These are phyloP conservation scores for Strobilomyces dryophilus DNA, from an alignment of 768 basidiomycete species.

Conservation along the genomic window DNA sequence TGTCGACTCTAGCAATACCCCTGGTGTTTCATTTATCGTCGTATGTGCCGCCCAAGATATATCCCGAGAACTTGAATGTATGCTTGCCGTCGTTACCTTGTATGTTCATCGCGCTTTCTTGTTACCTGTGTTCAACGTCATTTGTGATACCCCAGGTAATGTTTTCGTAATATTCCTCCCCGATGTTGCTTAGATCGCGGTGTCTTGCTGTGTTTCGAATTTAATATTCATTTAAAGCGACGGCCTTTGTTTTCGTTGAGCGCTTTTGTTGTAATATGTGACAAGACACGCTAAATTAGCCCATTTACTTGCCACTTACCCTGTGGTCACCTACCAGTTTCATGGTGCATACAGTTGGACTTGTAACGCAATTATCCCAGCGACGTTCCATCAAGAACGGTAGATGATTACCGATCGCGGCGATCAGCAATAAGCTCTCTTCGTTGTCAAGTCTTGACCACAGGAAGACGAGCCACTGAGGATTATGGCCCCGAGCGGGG, in stretches of 20 bases:
- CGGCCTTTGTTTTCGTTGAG: conserved; percentile 4
- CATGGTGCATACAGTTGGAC: no score
- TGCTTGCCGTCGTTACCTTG: conserved; percentile 12
- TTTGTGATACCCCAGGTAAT: conserved; percentile 1
- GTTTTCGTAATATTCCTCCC: background rate
- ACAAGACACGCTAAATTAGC: conserved; percentile 4
- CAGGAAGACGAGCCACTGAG: no score
- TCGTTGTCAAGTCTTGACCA: no score
- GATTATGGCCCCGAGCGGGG: no score
- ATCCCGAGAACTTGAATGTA: conserved; percentile 14
- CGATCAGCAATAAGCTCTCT: no score
- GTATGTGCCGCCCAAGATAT: conserved; percentile 10
- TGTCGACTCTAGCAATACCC: background rate
- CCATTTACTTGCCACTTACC: background rate
- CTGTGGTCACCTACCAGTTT: no score
- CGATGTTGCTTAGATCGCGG: background rate
- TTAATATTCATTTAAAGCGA: background rate
- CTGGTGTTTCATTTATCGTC: conserved; percentile 1
- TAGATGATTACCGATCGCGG: no score
- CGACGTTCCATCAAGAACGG: no score
- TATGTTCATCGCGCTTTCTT: conserved; percentile 10
- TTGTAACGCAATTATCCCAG: no score
- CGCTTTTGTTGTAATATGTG: conserved; percentile 7
- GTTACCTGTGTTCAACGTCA: conserved; percentile 8
- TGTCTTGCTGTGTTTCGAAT: background rate